Evolutionary conservation across 495 filamentous ascomycete genomes (phyloP).

Genomic region (Penicillium canescens): DNA sequence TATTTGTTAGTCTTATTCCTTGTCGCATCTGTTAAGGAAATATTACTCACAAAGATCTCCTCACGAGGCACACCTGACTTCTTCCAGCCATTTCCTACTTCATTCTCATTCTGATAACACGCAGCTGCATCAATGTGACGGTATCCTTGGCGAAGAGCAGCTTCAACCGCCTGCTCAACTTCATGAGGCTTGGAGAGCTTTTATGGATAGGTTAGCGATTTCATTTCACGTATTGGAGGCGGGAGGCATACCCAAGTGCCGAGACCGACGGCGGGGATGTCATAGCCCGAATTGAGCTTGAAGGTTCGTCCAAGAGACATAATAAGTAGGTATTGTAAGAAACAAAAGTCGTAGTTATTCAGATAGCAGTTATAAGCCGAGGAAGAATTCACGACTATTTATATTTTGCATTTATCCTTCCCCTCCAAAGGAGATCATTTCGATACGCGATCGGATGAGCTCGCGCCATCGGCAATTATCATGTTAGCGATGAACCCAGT

Average conservation of each 20-base stretch:
- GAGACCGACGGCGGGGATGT: constrained; percentile 38
- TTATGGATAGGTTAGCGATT: background rate
- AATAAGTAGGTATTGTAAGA: background rate
- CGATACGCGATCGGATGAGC: background rate
- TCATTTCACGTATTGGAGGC: background rate
- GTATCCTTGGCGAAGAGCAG: constrained; percentile 48
- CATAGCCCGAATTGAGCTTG: constrained; percentile 42
- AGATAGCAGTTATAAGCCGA: background rate
- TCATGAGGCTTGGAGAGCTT: constrained; percentile 51
- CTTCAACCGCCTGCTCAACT: constrained; percentile 49
- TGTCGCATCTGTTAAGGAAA: background rate
- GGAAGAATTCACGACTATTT: constrained; percentile 4
- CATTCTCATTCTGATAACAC: constrained; percentile 43
- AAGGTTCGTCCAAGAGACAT: constrained; percentile 42
- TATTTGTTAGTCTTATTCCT: background rate
- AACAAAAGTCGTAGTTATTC: background rate
- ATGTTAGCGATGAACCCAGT: background rate
- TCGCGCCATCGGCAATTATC: background rate
- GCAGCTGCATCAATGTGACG: constrained; percentile 44
- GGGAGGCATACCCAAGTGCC: constrained; percentile 30
- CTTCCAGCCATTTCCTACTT: constrained; percentile 45
- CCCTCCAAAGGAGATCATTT: constrained; percentile 8
- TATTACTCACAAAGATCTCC: constrained; percentile 40
- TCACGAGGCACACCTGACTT: constrained; percentile 41
- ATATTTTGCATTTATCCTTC: constrained; percentile 12